Evolutionary conservation across 2,329 filamentous ascomycete species (phyloP).

Genomic region (Coniosporium uncinatum): DNA sequence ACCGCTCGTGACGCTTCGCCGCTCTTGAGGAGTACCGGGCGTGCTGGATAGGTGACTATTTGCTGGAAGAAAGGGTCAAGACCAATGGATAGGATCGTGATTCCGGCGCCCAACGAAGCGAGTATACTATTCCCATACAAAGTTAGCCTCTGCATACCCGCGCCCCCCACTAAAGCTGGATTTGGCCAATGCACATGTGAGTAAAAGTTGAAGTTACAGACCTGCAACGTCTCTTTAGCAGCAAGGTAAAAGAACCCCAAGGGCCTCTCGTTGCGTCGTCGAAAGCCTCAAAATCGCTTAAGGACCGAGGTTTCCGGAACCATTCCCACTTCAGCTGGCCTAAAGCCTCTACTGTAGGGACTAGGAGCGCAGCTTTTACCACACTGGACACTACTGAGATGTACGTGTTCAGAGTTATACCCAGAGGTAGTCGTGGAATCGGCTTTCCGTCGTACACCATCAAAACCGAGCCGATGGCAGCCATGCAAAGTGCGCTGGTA

Average conservation of each 20-base stretch:
- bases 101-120: conserved; percentile 14
- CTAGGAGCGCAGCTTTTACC: conserved; percentile 15
- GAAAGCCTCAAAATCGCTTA: conserved; percentile 20
- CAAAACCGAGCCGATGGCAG: background rate
- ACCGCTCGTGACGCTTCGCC: too few relatives aligned
- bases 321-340: conserved; percentile 28
- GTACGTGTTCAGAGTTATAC: conserved; percentile 17
- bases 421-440: background rate
- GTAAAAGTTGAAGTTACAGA: background rate
- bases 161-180: too few relatives aligned
- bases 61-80: conserved; percentile 25
- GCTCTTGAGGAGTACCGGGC: too few relatives aligned
- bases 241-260: conserved; percentile 4
- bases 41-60: conserved; percentile 17
- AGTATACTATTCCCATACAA: too few relatives aligned
- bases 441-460: background rate
- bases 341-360: conserved; percentile 20
- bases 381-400: conserved; percentile 20
- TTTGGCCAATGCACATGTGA: too few relatives aligned
- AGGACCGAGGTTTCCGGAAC: conserved; percentile 11
- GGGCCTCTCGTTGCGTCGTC: conserved; percentile 11
- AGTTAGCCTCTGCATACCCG: too few relatives aligned
- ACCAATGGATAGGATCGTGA: conserved; percentile 13
- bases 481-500: background rate
- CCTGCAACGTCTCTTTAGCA: background rate